Conservation (phyloP, 164 flowering plant species). For the Vitis rupestris region DNA sequence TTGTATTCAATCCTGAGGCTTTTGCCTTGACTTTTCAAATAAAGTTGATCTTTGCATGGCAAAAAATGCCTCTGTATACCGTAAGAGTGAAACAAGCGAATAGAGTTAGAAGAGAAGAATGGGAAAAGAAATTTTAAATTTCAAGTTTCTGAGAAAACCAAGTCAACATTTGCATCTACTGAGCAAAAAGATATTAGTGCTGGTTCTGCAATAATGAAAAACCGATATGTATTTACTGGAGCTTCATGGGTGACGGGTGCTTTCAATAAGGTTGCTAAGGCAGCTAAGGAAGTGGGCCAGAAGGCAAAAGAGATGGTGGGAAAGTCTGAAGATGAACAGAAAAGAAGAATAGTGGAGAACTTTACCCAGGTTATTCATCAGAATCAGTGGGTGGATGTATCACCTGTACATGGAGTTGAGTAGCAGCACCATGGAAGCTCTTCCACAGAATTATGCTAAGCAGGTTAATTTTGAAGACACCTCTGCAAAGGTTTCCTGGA, state of each 20-base stretch:
- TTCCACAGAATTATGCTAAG: conserved; percentile 68
- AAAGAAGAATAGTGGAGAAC: conserved; percentile 55
- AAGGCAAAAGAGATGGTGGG: conserved; percentile 76
- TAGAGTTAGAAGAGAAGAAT: too few relatives aligned
- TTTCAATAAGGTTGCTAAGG: conserved; percentile 76
- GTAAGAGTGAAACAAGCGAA: too few relatives aligned
- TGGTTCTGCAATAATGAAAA: conserved; percentile 89
- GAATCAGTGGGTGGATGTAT: too few relatives aligned
- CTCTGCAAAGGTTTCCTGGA: too few relatives aligned
- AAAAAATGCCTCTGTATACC: too few relatives aligned
- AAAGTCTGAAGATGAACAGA: conserved; percentile 60
- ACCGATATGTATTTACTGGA: conserved; percentile 70
- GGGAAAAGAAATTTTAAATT: conserved; percentile 29
- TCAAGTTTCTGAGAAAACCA: conserved; percentile 91
- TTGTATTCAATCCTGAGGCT: too few relatives aligned
- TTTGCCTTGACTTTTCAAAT: too few relatives aligned
- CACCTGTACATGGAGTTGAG: conserved; percentile 36
- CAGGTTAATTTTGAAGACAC: conserved; percentile 36
- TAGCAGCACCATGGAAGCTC: conserved; percentile 68
- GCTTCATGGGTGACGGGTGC: conserved; percentile 92
- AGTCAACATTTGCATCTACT: conserved; percentile 81
- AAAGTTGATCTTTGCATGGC: too few relatives aligned
- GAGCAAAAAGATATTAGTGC: conserved; percentile 78
- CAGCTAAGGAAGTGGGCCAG: conserved; percentile 85
- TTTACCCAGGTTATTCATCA: conserved; percentile 46